Evolutionary conservation across 2,329 filamentous ascomycete species (phyloP).

Genomic region (Trichoderma koningiopsis): DNA sequence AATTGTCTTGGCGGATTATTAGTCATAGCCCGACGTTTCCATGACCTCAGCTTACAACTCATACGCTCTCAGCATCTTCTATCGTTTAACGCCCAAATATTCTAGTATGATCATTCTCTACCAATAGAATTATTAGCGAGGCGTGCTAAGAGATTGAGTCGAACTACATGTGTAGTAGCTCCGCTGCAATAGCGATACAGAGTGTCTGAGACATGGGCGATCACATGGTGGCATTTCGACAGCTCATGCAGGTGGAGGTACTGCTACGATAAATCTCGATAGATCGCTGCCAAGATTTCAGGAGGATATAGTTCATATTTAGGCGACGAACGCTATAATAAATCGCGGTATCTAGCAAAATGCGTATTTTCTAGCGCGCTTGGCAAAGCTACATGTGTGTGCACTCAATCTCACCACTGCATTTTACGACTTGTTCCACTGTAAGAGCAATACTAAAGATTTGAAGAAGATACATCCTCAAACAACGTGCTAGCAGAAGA

Average conservation of each 20-base stretch:
- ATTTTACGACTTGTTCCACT: not conserved
- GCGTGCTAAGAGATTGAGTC: not conserved
- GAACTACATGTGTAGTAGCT: not conserved
- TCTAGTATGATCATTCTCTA: not conserved
- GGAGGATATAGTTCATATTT: not conserved
- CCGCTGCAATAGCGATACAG: not conserved
- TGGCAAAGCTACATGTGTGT: not conserved
- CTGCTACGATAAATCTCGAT: not conserved
- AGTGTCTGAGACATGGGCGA: not conserved
- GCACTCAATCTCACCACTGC: too few relatives aligned
- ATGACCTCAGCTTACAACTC: not conserved
- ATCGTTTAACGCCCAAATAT: not conserved
- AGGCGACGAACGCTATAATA: not conserved
- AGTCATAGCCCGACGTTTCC: not conserved
- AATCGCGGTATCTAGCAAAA: not conserved
- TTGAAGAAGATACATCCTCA: not conserved
- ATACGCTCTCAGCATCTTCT: not conserved
- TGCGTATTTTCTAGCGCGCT: not conserved
- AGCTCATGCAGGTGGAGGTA: not conserved
- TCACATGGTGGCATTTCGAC: not conserved
- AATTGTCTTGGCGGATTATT: not conserved
- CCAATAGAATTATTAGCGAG: not conserved
- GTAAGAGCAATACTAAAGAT: not conserved
- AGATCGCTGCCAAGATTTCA: not conserved
- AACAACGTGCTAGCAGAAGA: not conserved